These are phyloP conservation scores for Scutellaria galericulata DNA, from an alignment of 257 asterid genomes.

Conservation along the genomic window DNA sequence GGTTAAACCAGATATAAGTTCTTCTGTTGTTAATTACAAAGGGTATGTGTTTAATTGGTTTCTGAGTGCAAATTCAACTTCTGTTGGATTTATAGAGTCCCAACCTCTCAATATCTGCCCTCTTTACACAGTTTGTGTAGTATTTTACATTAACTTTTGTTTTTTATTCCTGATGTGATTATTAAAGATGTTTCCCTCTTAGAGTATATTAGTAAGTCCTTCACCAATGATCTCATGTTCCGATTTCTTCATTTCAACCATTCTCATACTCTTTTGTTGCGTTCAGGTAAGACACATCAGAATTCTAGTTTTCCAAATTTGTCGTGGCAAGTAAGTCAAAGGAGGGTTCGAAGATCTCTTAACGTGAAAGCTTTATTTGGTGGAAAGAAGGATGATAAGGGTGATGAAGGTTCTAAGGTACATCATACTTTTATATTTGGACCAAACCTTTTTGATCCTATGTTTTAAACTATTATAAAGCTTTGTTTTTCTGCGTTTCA, in stretches of 20 bases:
- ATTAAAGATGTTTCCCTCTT: not conserved
- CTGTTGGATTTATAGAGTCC: not conserved
- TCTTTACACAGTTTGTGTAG: not conserved
- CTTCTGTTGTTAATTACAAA: not conserved
- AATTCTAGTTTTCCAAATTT: constrained; percentile 38
- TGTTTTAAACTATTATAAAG: too few relatives aligned
- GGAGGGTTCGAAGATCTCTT: constrained; percentile 51
- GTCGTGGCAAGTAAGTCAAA: constrained; percentile 39
- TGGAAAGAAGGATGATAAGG: constrained; percentile 74
- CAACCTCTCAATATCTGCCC: not conserved
- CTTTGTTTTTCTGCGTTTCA: not conserved
- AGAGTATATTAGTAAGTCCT: not conserved
- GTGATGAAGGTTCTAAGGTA: constrained; percentile 76
- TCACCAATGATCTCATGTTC: not conserved
- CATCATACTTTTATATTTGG: constrained; percentile 17
- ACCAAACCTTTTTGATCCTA: not conserved
- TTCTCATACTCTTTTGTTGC: constrained; percentile 26
- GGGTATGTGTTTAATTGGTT: too few relatives aligned
- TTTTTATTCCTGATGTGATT: constrained; percentile 1
- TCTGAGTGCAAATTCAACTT: not conserved
- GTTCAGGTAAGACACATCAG: constrained; percentile 46
- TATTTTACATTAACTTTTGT: not conserved
- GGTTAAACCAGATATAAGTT: not conserved
- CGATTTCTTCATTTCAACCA: constrained; percentile 6
- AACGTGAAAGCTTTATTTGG: constrained; percentile 76